Percentiles rank a stretch among this genome's conserved stretches.
Evolutionary conservation across 352 stramenopile genomes (phyloP).

Genomic region (Thalassiosira exigua): DNA sequence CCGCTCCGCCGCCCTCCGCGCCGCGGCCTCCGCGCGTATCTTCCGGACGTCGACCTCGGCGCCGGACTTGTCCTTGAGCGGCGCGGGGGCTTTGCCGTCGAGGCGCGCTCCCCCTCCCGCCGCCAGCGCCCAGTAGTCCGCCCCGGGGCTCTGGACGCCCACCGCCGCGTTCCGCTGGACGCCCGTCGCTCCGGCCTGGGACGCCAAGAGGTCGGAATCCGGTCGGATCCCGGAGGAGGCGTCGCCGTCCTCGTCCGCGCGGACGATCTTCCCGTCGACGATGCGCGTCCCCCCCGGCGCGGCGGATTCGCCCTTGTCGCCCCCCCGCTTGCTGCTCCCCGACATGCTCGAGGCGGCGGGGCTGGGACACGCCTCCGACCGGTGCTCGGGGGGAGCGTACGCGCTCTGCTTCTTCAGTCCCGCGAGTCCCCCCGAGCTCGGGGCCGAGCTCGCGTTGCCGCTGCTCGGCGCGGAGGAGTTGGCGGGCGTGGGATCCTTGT

Average conservation of each 20-base stretch:
- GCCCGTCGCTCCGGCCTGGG: slow-evolving; percentile 72
- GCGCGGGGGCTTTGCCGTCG: slow-evolving; percentile 71
- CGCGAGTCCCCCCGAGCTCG: slow-evolving; percentile 29
- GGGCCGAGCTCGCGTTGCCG: background rate
- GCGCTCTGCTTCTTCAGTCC: slow-evolving; percentile 58
- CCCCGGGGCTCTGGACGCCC: slow-evolving; percentile 58
- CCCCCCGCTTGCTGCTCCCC: slow-evolving; percentile 24
- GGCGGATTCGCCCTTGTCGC: slow-evolving; percentile 22
- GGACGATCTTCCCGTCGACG: slow-evolving; percentile 79
- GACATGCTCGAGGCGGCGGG: slow-evolving; percentile 62
- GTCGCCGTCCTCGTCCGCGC: slow-evolving; percentile 41
- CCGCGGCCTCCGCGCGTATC: slow-evolving; percentile 70
- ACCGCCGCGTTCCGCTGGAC: slow-evolving; percentile 83
- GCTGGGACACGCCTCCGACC: slow-evolving; percentile 65
- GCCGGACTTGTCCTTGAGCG: slow-evolving; percentile 76
- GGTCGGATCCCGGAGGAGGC: slow-evolving; percentile 21
- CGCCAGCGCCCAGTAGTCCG: slow-evolving; percentile 83
- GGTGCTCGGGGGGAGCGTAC: slow-evolving; percentile 35
- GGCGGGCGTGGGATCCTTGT: slow-evolving; percentile 76
- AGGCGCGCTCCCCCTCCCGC: slow-evolving; percentile 72
- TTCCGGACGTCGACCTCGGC: slow-evolving; percentile 77
- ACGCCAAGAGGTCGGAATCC: slow-evolving; percentile 47
- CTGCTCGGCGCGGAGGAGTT: background rate
- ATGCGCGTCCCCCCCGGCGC: slow-evolving; percentile 54
- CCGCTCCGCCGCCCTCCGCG: slow-evolving; percentile 48